Percentiles rank a stretch among this genome's conserved stretches.
phyloP scores from a whole-genome alignment of 768 basidiomycete species.

The Cantharellus anzutake region DNA sequence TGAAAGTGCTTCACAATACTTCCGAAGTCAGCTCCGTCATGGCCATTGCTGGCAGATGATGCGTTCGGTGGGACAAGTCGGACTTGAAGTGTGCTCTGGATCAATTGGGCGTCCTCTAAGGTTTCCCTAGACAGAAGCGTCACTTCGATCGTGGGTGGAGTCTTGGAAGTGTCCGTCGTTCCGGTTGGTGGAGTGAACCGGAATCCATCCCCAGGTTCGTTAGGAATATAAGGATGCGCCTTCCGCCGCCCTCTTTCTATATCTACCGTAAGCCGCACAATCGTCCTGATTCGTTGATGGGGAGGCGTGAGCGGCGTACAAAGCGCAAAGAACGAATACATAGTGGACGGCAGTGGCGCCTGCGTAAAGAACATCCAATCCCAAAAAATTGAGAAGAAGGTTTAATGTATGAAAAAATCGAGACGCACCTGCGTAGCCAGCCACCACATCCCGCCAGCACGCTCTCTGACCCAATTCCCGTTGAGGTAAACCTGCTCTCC shows the following conservation, averaged over 20 bases:
- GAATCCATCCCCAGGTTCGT: neutral
- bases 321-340: conserved; percentile 12
- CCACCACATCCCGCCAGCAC: conserved; percentile 57
- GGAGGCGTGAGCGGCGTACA: conserved; percentile 20
- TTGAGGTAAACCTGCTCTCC: conserved; percentile 41
- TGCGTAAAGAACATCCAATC: neutral
- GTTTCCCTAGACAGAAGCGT: conserved; percentile 29
- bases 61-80: neutral
- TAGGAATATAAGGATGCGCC: conserved; percentile 62
- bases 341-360: neutral
- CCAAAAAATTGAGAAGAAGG: too few relatives aligned
- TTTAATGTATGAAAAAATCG: neutral
- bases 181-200: neutral
- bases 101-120: conserved; percentile 38
- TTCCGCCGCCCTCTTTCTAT: conserved; percentile 53
- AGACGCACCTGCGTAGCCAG: conserved; percentile 44
- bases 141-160: conserved; percentile 32
- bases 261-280: conserved; percentile 65
- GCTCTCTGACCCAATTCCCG: conserved; percentile 71
- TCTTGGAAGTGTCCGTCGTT: conserved; percentile 14
- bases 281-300: conserved; percentile 38
- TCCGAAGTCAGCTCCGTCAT: neutral
- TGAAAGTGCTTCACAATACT: conserved; percentile 44
- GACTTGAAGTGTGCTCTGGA: conserved; percentile 32
- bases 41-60: neutral